Base-by-base conservation (phyloP, 208 protist species). In the Leishmania tropica region DNA sequence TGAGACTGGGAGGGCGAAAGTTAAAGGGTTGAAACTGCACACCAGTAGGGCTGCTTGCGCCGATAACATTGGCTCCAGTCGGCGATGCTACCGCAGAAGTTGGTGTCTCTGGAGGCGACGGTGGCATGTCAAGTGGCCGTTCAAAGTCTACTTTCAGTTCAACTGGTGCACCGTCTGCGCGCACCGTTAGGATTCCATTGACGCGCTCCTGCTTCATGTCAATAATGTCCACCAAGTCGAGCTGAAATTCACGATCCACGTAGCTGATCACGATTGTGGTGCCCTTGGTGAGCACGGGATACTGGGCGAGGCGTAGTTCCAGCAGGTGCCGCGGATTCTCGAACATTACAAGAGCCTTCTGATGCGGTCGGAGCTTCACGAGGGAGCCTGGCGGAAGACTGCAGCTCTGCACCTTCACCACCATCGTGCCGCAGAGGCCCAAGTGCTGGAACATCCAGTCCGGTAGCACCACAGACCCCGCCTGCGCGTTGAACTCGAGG, bases 121-220 rank as follows among this genome's bases (percentile, higher is more conserved):
- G 88, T 13, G 94, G 94, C 94, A 97, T 97, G 83, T 98, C 97
- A 3, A 97, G 84, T 10, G 97, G 97, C 10, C 96, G 85, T 54
- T 96, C 96, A 88, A 99, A 99, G 65, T 99, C 97, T 8, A 99
- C 96, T 73, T 99, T 97, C 65, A 99, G 79, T 85, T 99, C 96
- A 35, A 95, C 95, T 40, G 92, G 90, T 65, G 87, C 79, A 15
- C 86, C 86, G 48, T 96, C 92, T 1, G 91, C 90, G 73, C 98
- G 95, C n/a, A 98, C 94, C 62, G 98, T 99, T 37, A 92, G 91
- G 19, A 99, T 93, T 15, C 96, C 98, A 45, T 96, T 75, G 19
- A 96, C 81, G 19, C 86, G 84, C 13, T 85, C 71, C 37, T 89
- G 83, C 42, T 75, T 65, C 51, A 83, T 85, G 83, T 94, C 86